These are phyloP conservation scores for Penicillium ochrochloron DNA, from an alignment of 495 filamentous ascomycete genomes.

Conservation along the genomic window DNA sequence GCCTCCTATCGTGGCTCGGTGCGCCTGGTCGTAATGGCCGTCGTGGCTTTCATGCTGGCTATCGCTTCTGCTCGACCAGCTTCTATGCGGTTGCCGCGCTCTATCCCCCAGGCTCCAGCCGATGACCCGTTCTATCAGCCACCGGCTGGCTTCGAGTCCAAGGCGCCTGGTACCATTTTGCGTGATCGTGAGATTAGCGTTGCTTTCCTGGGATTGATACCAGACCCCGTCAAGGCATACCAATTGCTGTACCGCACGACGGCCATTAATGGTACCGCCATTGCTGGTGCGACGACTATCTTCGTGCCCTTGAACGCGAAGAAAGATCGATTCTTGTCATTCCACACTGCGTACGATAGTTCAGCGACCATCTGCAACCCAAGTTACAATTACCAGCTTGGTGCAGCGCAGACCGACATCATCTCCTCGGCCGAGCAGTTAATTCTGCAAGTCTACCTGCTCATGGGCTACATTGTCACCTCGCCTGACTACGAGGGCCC, in stretches of 20 bases:
- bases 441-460: slow-evolving; percentile 35
- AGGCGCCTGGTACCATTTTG: slow-evolving; percentile 36
- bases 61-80: slow-evolving; percentile 25
- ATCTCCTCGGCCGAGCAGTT: slow-evolving; percentile 36
- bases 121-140: slow-evolving; percentile 42
- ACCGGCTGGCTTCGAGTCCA: slow-evolving; percentile 33
- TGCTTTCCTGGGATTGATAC: slow-evolving; percentile 38
- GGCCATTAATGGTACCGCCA: slow-evolving; percentile 40
- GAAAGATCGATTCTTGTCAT: slow-evolving; percentile 40
- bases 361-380: slow-evolving; percentile 37
- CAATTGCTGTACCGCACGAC: slow-evolving; percentile 39
- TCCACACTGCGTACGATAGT: slow-evolving; percentile 43
- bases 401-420: slow-evolving; percentile 31
- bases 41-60: slow-evolving; percentile 26
- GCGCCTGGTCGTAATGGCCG: slow-evolving; percentile 24
- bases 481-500: slow-evolving; percentile 44
- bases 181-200: slow-evolving; percentile 30
- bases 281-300: slow-evolving; percentile 40
- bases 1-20: slow-evolving; percentile 4
- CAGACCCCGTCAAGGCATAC: slow-evolving; percentile 34
- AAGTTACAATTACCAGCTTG: slow-evolving; percentile 40
- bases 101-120: slow-evolving; percentile 22
- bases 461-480: slow-evolving; percentile 37
- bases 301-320: slow-evolving; percentile 37
- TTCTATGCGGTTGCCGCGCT: slow-evolving; percentile 12